Evolutionary conservation across 1,139 yeast genomes (phyloP), one percentile per base, ranked within the genome.

Genomic region (Debaryomycetaceae sp.): DNA sequence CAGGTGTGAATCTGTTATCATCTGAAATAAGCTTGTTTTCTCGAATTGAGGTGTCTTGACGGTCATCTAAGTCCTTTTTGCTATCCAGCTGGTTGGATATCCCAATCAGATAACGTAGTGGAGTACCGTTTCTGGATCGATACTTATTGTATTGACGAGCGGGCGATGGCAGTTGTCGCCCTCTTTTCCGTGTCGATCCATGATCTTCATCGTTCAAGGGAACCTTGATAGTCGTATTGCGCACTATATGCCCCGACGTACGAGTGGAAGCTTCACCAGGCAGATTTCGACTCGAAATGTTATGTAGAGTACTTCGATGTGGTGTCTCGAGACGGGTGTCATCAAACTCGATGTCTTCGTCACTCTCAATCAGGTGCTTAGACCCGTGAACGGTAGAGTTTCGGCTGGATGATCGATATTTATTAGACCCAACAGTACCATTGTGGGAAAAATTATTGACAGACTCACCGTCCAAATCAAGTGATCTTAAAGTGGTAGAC

Each of bases 261-360:
- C 31, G 31, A 27, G 3, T 27, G 31, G 31, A 27, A 7, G 31
- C 8, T 11, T 11, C 31, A 11, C 31, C 31, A 27, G 3, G 8
- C 31, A 27, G 31, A 7, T 27, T 11, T 27, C 31, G 31, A 27
- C 31, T 27, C 40, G 43, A 35, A 42, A 39, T 14, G 39, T 42
- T 31, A 41, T 24, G n/a, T 35, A 44, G 36, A 43, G 43, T 43
- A 23, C 40, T 41, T 30, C 39, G 23, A 24, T 53, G 44, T 9
- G 66, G 65, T 3, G 63, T 57, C 22, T 59, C 65, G 17, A 57
- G 42, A 13, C 52, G 49, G 5, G 66, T 58, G 34, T 62, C 65
- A 47, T 63, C 68, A 41, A 63, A 61, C 27, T 60, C 65, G 31
- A 49, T 41, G 24, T 57, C 63, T 24, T 51, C 54, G 24, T 40